Base-by-base conservation (phyloP, 1,284 basidiomycete species). In the Mycena citricolor region DNA sequence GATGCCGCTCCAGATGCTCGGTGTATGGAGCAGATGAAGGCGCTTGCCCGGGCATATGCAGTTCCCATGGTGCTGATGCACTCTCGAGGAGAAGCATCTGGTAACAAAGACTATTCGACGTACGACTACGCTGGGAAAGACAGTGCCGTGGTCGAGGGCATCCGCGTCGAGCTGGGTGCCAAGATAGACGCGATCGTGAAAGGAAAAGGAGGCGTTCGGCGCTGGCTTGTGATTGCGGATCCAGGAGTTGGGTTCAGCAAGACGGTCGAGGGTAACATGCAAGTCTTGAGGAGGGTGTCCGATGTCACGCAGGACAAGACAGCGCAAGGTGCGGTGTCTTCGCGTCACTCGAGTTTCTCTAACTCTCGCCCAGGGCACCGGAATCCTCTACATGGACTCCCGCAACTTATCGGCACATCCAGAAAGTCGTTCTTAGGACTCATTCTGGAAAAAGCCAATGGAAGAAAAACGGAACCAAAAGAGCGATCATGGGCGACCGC, bases 231-330 rank as follows among this genome's bases (percentile, higher is more conserved):
- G 44, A 77, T 98, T 39, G 74, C 90, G 11, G 97, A 98, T 66
- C 93, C 95, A 1, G 95, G 97, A 0, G 71, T 99, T 39, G 95
- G 97, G 5, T 99, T 98, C 62, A 95, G 94, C 61, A 99, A 99
- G 66, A 79, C 82, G 0, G 63, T 84, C 1, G 72, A 83, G 16
- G 90, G 79, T 3, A 95, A 97, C 64, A 55, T 95, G 19, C 71
- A 74, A 44, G 60, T 97, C 4, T 64, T 97, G 37, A 72, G 81
- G 6, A 57, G 76, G 26, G 72, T 84, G 2, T 56, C 66, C 0
- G 57, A 61, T 14, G 60, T 90, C 24, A 77, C 77, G 0, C 70
- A 66, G 0, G 65, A 75, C 40, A n/a, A n/a, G n/a, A n/a, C n/a
- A n/a, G n/a, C n/a, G n/a, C n/a, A n/a, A n/a, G n/a, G n/a, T n/a